Evolutionary conservation across 257 asterid genomes (phyloP), one percentile per base, ranked within the genome.

Genomic region (Solanum neorickii): DNA sequence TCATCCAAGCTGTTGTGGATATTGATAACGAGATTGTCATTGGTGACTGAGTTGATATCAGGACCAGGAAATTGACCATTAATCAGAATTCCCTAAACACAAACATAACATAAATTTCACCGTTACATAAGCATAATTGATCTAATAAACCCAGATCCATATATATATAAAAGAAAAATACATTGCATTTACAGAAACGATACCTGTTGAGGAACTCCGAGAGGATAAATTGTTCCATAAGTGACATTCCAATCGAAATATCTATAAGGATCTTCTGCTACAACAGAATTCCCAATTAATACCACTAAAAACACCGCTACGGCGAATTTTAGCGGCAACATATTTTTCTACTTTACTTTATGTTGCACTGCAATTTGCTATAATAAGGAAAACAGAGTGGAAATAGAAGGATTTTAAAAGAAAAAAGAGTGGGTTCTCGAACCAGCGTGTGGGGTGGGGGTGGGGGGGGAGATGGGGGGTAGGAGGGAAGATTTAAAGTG

Each of bases 41-140:
- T 96, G 21, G 99, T 96, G 41, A 96, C 99, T 2, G 98, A 91
- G 89, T 91, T 84, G 52, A 96, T 94, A 31, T 96, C 98, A 20
- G 98, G 98, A 7, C 99, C 99, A 10, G 99, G 99, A 90, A 96
- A 96, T 74, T 96, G 98, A 5, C 98, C 98, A 82, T 96, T 95
- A 88, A 96, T 96, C 97, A 95, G 87, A 72, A 96, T 96, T 13
- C 98, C 98, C 99, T 96, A 90, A 27, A 27, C 86, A 66, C 29
- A 76, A 44, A 80, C 42, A 82, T 1, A 69, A 73, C 6, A 60
- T 52, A 41, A 49, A 10, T 9, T 41, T 8, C 78, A 88, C n/a
- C 47, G 12, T 13, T 73, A n/a, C 13, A 52, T n/a, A 8, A 60
- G 3, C 72, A 23, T 68, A 33, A 33, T 73, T 49, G 25, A 25